Evolutionary conservation across 495 filamentous ascomycete genomes (phyloP), one percentile per base, ranked within the genome.

Genomic region (Podospora didyma): DNA sequence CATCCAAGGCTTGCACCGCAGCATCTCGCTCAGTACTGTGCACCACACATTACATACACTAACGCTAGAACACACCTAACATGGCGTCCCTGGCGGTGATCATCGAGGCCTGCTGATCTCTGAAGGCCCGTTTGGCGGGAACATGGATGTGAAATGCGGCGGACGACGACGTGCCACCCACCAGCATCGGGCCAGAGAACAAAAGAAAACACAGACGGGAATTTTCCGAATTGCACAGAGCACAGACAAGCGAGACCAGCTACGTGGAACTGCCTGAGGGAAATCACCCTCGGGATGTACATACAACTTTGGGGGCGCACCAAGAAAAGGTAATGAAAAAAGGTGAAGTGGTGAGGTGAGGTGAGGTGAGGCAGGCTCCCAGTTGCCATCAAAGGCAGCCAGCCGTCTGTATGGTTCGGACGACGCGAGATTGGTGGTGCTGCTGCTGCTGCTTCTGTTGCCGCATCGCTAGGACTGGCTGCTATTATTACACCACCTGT

Each of bases 11-110:
- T n/a, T n/a, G n/a, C n/a, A n/a, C n/a, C n/a, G n/a, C n/a, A n/a
- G n/a, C n/a, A n/a, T n/a, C n/a, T n/a, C n/a, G n/a, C n/a, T n/a
- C n/a, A 31, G 9, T 9, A 31, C 26, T n/a, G 26, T 9, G 9
- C 26, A 54, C 54, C 54, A 54, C 53, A 63, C 58, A 62, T 51
- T 65, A 61, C 9, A 4, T 31, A 31, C 26, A 31, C 26, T 31
- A 9, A 9, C 26, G 26, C 26, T 31, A 9, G 26, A 31, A 31
- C 26, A 31, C 26, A 31, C 26, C 26, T 31, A 9, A 31, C 26
- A 31, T 31, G 26, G 26, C 26, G 26, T 3, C 26, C 26, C 26
- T 31, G 26, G 26, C 26, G 26, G 26, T 31, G 26, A 31, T 3
- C 3, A 31, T 31, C 4, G 26, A 31, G 9, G 26, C 26, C 26